phyloP scores from a whole-genome alignment of 345 rosid genomes.

The Boechera stricta region DNA sequence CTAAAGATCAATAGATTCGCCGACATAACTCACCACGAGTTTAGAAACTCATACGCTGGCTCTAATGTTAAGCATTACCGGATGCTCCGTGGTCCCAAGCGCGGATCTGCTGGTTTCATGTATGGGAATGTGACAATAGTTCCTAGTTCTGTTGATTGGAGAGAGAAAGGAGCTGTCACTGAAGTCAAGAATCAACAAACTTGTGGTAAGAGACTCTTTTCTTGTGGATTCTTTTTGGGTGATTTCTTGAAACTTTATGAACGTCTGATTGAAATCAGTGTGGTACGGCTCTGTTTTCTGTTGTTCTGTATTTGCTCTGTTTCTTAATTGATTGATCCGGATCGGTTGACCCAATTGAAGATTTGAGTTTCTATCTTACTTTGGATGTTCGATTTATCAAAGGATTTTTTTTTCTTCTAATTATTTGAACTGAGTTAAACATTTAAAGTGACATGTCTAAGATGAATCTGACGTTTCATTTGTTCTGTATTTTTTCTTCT shows the following conservation, averaged over 20 bases:
- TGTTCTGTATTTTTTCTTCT: neutral
- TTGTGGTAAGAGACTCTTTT: constrained; percentile 44
- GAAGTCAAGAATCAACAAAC: constrained; percentile 53
- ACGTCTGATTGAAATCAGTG: constrained; percentile 1
- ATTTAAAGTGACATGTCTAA: no score
- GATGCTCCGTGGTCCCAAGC: constrained; percentile 46
- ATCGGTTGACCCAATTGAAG: no score
- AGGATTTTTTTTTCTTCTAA: no score
- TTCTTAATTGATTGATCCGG: neutral
- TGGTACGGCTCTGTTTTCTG: neutral
- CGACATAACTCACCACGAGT: constrained; percentile 57
- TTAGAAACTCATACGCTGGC: constrained; percentile 47
- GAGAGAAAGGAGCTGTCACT: constrained; percentile 57
- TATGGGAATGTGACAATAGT: constrained; percentile 47
- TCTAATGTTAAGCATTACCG: constrained; percentile 46
- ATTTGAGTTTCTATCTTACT: no score
- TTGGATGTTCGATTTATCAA: no score
- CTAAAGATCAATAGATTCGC: constrained; percentile 54
- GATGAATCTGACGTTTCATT: no score
- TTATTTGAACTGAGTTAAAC: no score
- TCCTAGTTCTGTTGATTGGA: constrained; percentile 53
- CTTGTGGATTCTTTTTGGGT: neutral
- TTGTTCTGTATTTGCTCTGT: constrained; percentile 11
- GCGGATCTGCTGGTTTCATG: constrained; percentile 43
- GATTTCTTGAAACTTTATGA: neutral